A percentile compares a stretch with the other conserved stretches of the same genome.
Conservation (phyloP, 306 rosid genomes). For the Crataegus laevigata region DNA sequence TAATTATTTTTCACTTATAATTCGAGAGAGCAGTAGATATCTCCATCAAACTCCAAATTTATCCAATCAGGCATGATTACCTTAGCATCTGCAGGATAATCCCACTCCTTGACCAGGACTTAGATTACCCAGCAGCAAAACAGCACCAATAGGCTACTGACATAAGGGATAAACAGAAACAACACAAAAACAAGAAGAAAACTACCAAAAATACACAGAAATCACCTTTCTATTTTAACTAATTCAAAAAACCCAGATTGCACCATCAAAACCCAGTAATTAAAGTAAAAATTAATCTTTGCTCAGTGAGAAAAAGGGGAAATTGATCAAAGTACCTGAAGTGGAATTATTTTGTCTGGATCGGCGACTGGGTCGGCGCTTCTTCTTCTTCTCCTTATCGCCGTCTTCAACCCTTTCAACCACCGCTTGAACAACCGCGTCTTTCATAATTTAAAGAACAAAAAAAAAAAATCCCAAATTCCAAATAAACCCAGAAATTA, state of each 20-base stretch:
- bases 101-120: not conserved
- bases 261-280: not conserved
- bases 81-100: not conserved
- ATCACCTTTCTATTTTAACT: not conserved
- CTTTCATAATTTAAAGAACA: conserved; percentile 28
- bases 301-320: not conserved
- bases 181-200: not conserved
- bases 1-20: not conserved
- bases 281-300: not conserved
- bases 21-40: not conserved
- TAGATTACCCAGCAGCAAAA: not conserved
- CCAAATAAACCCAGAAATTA: not conserved
- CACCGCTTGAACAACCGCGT: conserved; percentile 36
- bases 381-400: conserved; percentile 88
- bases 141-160: not conserved
- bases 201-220: not conserved
- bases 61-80: not conserved
- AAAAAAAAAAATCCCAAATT: not conserved
- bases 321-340: conserved; percentile 27
- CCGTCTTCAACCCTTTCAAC: conserved; percentile 49
- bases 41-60: not conserved
- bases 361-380: conserved; percentile 68
- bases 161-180: not conserved
- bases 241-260: not conserved
- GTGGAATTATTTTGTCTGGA: conserved; percentile 36